These are phyloP conservation scores for Globisporangium recalcitrans DNA, from an alignment of 352 stramenopile species.

Conservation along the genomic window DNA sequence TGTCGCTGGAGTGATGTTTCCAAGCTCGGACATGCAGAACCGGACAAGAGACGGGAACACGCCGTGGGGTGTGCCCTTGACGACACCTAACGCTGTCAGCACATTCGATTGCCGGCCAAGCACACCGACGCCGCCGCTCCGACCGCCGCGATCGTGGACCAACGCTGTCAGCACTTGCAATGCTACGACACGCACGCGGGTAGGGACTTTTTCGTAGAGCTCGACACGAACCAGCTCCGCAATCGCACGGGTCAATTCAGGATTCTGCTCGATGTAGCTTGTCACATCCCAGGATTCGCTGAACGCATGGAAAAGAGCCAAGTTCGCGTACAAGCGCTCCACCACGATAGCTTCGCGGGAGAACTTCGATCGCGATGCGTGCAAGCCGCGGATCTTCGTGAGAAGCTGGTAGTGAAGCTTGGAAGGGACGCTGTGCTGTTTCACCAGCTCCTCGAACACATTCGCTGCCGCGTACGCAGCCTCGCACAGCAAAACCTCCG, in stretches of 20 bases:
- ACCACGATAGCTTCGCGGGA: conserved; percentile 50
- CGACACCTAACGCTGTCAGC: conserved; percentile 66
- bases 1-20: conserved; percentile 22
- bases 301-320: conserved; percentile 75
- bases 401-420: conserved; percentile 73
- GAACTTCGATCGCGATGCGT: conserved; percentile 25
- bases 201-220: conserved; percentile 46
- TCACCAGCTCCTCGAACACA: conserved; percentile 53
- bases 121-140: conserved; percentile 56
- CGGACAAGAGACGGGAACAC: conserved; percentile 80
- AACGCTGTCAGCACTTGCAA: conserved; percentile 74
- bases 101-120: conserved; percentile 79
- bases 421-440: conserved; percentile 40
- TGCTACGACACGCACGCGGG: conserved; percentile 51
- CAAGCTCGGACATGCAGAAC: conserved; percentile 70
- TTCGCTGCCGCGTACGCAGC: conserved; percentile 31
- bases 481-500: conserved; percentile 7
- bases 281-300: conserved; percentile 71
- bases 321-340: conserved; percentile 60
- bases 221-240: conserved; percentile 78
- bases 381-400: conserved; percentile 51
- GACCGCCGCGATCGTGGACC: conserved; percentile 68
- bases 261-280: conserved; percentile 73
- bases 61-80: conserved; percentile 71
- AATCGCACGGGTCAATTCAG: conserved; percentile 62